Evolutionary conservation across 768 basidiomycete genomes (phyloP), one percentile per base, ranked within the genome.

Genomic region (Phlegmacium glaucopus): DNA sequence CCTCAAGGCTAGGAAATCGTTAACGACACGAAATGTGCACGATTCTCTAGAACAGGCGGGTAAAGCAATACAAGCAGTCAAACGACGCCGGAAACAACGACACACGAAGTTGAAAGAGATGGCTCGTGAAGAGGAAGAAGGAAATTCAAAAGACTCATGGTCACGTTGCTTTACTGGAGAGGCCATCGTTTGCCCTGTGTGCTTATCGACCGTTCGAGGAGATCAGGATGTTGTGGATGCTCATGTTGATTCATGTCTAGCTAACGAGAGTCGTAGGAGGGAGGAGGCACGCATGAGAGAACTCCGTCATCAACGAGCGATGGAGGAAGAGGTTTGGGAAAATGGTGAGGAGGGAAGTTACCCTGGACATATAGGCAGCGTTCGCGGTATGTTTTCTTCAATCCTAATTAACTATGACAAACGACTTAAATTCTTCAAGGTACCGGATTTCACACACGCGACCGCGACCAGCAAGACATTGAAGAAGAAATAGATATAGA

Each of bases 401-500:
- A 22, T 58, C 39, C 57, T 57, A 28, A 49, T 30, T 49, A 16
- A 13, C 22, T 29, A 41, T 29, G 30, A 27, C 15, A 36, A 27
- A 28, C 30, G 32, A 27, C 30, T 39, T 28, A 43, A 34, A 36
- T 32, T 35, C 15, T 50, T n/a, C 18, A 51, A 84, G 87, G 86
- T 10, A 78, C 80, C 6, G 90, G 90, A n/a, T 88, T 90, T 60
- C 74, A 80, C 48, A 74, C 80, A 8, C 81, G 85, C 34, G 70
- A 79, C 50, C 68, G 66, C 18, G 62, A 72, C n/a, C 70, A 75
- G 13, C 68, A 74, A 49, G 87, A 90, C 49, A 75, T 87, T 2
- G 90, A 92, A 26, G 88, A 86, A 13, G 89, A 90, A 39, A 72
- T 91, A 9, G 90, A 92, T 48, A 70, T 90, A 9, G 89, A 90